Conservation (phyloP, 176 grass and related monocot genomes). For the maize (Zea mays) region Zm-B73-REFERENCE-NAM-5.0 NC_050100.1:16490001-16490500, state of each 20-base stretch:
- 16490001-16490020: conserved; percentile 82
- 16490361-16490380: conserved; percentile 28
- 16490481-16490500: conserved; percentile 91
- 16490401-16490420: conserved; percentile 96
- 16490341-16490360: conserved; percentile 72
- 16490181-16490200: conserved; percentile 72
- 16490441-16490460: conserved; percentile 93
- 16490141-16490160: conserved; percentile 95
- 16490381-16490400: conserved; percentile 85
- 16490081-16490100: conserved; percentile 70
- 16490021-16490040: conserved; percentile 88
- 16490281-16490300: conserved; percentile 89
- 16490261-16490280: conserved; percentile 61
- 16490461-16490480: conserved; percentile 80
- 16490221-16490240: conserved; percentile 48
- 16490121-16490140: conserved; percentile 29
- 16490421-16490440: conserved; percentile 95
- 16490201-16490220: conserved; percentile 68
- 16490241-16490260: conserved; percentile 38
- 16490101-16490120: conserved; percentile 81
- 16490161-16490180: conserved; percentile 92
- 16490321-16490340: conserved; percentile 94
- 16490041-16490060: conserved; percentile 79
- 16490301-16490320: conserved; percentile 82
- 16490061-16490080: conserved; percentile 22